phyloP scores from a whole-genome alignment of 768 basidiomycete species.

The Hortiboletus flavorubellus region DNA sequence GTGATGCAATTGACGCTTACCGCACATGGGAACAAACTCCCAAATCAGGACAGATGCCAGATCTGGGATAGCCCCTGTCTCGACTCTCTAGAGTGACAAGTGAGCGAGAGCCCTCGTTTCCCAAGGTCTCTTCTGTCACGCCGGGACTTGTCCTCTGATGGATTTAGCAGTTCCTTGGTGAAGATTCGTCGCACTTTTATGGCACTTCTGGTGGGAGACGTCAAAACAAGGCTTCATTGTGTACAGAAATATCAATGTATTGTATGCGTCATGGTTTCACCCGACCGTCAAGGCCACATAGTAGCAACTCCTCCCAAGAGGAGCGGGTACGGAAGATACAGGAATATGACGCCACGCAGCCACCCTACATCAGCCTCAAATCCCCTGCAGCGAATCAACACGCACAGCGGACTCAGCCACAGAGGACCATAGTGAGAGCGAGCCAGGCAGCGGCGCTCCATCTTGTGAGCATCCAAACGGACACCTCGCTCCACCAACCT shows the following conservation, averaged over 20 bases:
- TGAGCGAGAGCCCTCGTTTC: too few relatives aligned
- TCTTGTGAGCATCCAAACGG: constrained; percentile 51
- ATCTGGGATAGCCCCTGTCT: too few relatives aligned
- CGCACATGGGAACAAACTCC: constrained; percentile 3
- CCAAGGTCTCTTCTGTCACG: too few relatives aligned
- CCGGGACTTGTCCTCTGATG: too few relatives aligned
- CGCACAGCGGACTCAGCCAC: constrained; percentile 47
- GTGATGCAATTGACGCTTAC: neutral
- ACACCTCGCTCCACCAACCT: constrained; percentile 79
- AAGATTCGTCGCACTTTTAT: too few relatives aligned
- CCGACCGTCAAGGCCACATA: constrained; percentile 78
- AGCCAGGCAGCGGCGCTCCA: constrained; percentile 36
- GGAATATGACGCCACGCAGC: constrained; percentile 73
- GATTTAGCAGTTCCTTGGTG: too few relatives aligned
- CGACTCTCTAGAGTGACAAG: too few relatives aligned
- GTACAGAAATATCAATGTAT: neutral
- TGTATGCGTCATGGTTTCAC: constrained; percentile 82
- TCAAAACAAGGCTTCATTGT: neutral
- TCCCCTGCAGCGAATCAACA: constrained; percentile 48
- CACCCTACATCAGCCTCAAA: constrained; percentile 43
- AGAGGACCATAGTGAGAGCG: constrained; percentile 32
- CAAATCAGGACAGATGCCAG: neutral
- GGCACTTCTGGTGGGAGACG: too few relatives aligned
- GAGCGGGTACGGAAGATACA: constrained; percentile 65
- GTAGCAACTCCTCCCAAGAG: constrained; percentile 28